Percentiles rank a stretch among this genome's conserved stretches.
phyloP scores from a whole-genome alignment of 2,329 filamentous ascomycete genomes.

The Phoma sp. region DNA sequence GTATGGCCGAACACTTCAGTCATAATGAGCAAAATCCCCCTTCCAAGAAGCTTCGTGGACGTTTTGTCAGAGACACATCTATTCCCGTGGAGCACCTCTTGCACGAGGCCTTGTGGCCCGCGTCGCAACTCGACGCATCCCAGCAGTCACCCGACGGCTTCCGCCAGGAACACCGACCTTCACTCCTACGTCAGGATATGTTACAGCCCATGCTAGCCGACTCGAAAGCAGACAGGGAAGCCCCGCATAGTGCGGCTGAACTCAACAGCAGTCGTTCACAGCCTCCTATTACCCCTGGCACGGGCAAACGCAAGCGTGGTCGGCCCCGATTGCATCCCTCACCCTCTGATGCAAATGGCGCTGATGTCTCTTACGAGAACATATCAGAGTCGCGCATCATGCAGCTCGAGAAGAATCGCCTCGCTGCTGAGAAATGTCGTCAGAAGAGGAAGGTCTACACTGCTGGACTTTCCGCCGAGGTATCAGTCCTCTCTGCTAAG shows the following conservation, averaged over 20 bases:
- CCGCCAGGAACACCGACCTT: not conserved
- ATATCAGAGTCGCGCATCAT: not conserved
- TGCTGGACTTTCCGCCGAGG: not conserved
- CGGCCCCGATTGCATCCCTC: not conserved
- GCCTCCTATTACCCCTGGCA: not conserved
- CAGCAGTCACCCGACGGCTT: not conserved
- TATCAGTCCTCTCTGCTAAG: not conserved
- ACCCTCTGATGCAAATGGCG: not conserved
- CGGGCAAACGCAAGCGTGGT: not conserved
- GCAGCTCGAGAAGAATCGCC: not conserved
- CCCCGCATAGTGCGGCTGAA: not conserved
- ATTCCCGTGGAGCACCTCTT: slow-evolving; percentile 35
- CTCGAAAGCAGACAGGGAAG: not conserved
- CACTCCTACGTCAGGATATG: not conserved
- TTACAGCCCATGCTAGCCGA: not conserved
- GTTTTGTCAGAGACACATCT: slow-evolving; percentile 8
- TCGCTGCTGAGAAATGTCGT: not conserved
- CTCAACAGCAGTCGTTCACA: not conserved
- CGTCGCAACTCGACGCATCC: slow-evolving; percentile 13
- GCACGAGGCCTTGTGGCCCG: slow-evolving; percentile 32
- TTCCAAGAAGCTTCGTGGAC: too few species aligned
- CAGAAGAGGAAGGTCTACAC: not conserved
- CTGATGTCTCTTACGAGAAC: not conserved
- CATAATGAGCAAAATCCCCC: too few species aligned
- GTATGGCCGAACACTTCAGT: too few species aligned